Evolutionary conservation across 1,284 basidiomycete genomes (phyloP).

Genomic region (Microbotryum saponariae): DNA sequence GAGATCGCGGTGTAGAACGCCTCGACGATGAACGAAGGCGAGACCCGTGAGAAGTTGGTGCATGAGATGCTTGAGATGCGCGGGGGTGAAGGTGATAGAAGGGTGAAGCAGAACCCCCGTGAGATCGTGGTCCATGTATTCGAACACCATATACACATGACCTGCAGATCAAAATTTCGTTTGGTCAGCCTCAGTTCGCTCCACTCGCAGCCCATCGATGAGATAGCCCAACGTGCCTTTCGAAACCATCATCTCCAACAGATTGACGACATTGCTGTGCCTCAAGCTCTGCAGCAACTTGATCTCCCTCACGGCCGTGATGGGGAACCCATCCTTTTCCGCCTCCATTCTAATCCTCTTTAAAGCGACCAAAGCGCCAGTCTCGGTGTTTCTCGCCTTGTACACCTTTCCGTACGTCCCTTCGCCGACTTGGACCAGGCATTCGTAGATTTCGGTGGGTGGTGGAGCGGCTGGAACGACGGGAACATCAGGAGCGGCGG

Average conservation of each 20-base stretch:
- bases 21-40: slow-evolving; percentile 86
- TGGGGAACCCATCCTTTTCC: slow-evolving; percentile 95
- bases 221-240: slow-evolving; percentile 57
- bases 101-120: slow-evolving; percentile 90
- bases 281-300: slow-evolving; percentile 86
- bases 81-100: slow-evolving; percentile 68
- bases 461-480: not conserved
- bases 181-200: no score
- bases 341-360: slow-evolving; percentile 98
- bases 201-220: no score
- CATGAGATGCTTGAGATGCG: slow-evolving; percentile 90
- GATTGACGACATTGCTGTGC: slow-evolving; percentile 79
- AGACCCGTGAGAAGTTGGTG: slow-evolving; percentile 89
- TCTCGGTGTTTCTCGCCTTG: slow-evolving; percentile 80
- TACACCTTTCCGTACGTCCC: slow-evolving; percentile 99
- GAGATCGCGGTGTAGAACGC: slow-evolving; percentile 95
- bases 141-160: slow-evolving; percentile 97
- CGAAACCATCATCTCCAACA: slow-evolving; percentile 98
- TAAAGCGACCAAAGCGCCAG: slow-evolving; percentile 71
- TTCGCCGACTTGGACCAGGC: slow-evolving; percentile 90
- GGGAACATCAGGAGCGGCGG: not conserved
- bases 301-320: slow-evolving; percentile 98
- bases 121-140: slow-evolving; percentile 98
- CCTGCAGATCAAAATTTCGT: slow-evolving; percentile 47
- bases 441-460: slow-evolving; percentile 59